Conservation (phyloP, 2,329 filamentous ascomycete species). For the Cryphonectria japonica region DNA sequence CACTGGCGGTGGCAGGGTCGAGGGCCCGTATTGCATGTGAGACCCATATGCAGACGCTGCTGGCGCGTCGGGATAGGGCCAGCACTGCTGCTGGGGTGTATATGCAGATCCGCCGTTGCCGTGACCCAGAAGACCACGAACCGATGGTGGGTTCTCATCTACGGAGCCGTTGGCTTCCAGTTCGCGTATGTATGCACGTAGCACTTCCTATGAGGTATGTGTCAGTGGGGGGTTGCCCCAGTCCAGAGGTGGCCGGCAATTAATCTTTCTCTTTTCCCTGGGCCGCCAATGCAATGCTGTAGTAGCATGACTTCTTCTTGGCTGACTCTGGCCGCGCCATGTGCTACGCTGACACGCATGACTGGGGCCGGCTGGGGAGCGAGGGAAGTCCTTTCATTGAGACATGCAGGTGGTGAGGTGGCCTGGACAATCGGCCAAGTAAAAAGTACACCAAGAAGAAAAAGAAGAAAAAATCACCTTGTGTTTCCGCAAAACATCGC, state of each 20-base stretch:
- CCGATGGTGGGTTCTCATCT: conserved; percentile 51
- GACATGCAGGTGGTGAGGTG: conserved; percentile 19
- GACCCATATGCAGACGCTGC: conserved; percentile 27
- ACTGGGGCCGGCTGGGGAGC: conserved; percentile 3
- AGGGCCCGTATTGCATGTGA: conserved; percentile 27
- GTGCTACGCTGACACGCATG: conserved; percentile 22
- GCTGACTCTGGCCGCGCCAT: conserved; percentile 31
- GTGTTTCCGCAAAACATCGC: conserved; percentile 57
- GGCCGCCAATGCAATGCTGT: neutral
- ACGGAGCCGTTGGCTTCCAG: conserved; percentile 55
- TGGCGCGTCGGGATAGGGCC: conserved; percentile 36
- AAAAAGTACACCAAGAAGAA: neutral
- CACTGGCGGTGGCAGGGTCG: conserved; percentile 29
- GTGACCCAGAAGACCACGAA: conserved; percentile 58
- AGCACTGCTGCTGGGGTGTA: conserved; percentile 34
- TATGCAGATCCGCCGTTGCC: conserved; percentile 23
- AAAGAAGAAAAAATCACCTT: conserved; percentile 48
- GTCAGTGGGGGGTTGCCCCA: conserved; percentile 14
- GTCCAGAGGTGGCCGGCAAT: neutral
- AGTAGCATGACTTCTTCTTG: conserved; percentile 17
- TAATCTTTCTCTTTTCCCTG: neutral
- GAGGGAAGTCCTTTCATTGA: neutral
- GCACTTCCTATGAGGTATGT: conserved; percentile 52
- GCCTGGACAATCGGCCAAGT: neutral
- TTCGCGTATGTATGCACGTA: conserved; percentile 64